A percentile compares a stretch with the other conserved stretches of the same genome.
phyloP scores from a whole-genome alignment of 2,329 filamentous ascomycete genomes.

The Alternaria viburni region DNA sequence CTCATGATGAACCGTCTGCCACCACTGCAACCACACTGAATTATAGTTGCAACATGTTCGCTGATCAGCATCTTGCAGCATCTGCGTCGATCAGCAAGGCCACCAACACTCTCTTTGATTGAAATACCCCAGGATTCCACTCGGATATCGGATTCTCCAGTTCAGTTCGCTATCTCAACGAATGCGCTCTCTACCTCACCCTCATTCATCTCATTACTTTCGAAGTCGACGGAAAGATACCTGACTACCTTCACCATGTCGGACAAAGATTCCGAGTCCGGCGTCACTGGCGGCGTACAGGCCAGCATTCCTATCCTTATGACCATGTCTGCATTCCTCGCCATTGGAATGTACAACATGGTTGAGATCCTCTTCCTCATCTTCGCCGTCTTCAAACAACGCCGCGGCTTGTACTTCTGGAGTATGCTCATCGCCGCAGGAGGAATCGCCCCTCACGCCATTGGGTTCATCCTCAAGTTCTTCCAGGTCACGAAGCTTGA shows the following conservation, averaged over 20 bases:
- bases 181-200: background rate
- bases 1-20: background rate
- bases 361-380: slow-evolving; percentile 30
- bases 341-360: slow-evolving; percentile 42
- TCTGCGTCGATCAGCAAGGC: background rate
- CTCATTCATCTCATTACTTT: background rate
- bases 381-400: slow-evolving; percentile 54
- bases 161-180: background rate
- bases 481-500: slow-evolving; percentile 28
- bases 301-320: slow-evolving; percentile 15
- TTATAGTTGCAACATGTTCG: background rate
- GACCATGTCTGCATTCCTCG: slow-evolving; percentile 25
- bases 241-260: background rate
- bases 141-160: background rate
- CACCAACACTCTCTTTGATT: background rate
- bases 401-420: slow-evolving; percentile 56
- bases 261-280: background rate
- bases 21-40: background rate
- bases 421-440: slow-evolving; percentile 50
- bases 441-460: slow-evolving; percentile 52
- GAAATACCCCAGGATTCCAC: background rate
- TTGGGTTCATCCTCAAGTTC: slow-evolving; percentile 54
- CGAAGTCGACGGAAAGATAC: background rate
- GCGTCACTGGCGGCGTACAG: background rate
- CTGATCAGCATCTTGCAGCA: background rate